A percentile compares a stretch with the other conserved stretches of the same genome.
Conservation (phyloP, 345 rosid species). For the Erodium maritimum region DNA sequence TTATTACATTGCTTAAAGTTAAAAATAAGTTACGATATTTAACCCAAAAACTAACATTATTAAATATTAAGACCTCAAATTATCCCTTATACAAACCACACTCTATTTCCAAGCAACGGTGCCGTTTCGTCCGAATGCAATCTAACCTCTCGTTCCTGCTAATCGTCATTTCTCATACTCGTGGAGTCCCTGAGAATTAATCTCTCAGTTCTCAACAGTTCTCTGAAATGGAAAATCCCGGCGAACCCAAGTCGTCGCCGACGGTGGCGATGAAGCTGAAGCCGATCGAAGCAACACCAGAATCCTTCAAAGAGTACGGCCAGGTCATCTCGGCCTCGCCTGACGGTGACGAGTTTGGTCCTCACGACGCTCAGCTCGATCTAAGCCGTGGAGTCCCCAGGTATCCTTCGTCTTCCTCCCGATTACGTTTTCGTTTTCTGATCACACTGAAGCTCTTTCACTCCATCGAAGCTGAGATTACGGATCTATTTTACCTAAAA, state of each 20-base stretch:
- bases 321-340: constrained; percentile 51
- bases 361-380: constrained; percentile 66
- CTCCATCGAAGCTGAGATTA: neutral
- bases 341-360: constrained; percentile 55
- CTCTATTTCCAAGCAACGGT: too few species aligned
- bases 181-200: neutral
- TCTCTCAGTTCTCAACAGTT: neutral
- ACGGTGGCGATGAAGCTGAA: constrained; percentile 30
- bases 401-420: constrained; percentile 12
- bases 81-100: too few species aligned
- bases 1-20: too few species aligned
- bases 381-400: constrained; percentile 62
- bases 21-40: too few species aligned
- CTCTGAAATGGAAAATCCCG: neutral
- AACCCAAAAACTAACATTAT: too few species aligned
- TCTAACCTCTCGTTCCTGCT: neutral
- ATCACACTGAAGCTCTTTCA: neutral
- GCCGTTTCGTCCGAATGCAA: neutral
- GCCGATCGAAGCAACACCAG: constrained; percentile 56
- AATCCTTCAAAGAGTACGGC: constrained; percentile 56
- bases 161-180: neutral
- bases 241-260: neutral
- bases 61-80: too few species aligned
- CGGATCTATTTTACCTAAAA: neutral
- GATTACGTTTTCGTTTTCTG: neutral